Conservation (phyloP, 306 rosid genomes). For the Purshia tridentata region DNA sequence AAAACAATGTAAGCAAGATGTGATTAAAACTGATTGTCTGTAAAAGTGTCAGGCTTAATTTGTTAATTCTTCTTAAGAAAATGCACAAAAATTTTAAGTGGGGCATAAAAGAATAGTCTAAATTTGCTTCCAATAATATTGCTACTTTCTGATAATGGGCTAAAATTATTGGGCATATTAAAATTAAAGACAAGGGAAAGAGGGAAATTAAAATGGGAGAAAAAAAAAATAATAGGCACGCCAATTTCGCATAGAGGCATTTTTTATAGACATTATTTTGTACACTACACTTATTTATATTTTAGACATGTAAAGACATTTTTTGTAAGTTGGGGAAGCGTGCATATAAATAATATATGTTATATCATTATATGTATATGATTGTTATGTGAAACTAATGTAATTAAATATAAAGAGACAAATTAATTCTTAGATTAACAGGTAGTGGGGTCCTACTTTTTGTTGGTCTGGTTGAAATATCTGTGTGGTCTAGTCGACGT, state of each 20-base stretch:
- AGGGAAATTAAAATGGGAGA: background rate
- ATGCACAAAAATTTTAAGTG: background rate
- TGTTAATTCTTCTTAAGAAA: background rate
- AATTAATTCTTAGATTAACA: background rate
- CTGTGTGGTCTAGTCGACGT: background rate
- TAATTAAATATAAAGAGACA: background rate
- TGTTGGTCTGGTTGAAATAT: constrained; percentile 10
- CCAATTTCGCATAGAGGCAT: background rate
- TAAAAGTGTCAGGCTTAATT: too few species aligned
- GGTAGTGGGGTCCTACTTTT: constrained; percentile 15
- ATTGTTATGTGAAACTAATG: background rate
- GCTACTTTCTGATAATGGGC: constrained; percentile 10
- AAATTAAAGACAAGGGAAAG: background rate
- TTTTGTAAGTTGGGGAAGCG: constrained; percentile 6
- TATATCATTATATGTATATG: background rate
- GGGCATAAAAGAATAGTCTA: background rate
- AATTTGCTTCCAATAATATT: background rate
- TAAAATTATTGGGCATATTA: constrained; percentile 18
- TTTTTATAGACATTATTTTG: background rate
- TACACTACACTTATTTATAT: background rate
- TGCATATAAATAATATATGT: background rate
- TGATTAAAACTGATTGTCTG: too few species aligned
- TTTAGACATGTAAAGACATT: constrained; percentile 7
- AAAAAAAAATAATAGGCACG: background rate
- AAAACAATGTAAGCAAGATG: too few species aligned